These are phyloP conservation scores for Umbilicus rupestris DNA, from an alignment of 164 flowering plant species.

Conservation along the genomic window DNA sequence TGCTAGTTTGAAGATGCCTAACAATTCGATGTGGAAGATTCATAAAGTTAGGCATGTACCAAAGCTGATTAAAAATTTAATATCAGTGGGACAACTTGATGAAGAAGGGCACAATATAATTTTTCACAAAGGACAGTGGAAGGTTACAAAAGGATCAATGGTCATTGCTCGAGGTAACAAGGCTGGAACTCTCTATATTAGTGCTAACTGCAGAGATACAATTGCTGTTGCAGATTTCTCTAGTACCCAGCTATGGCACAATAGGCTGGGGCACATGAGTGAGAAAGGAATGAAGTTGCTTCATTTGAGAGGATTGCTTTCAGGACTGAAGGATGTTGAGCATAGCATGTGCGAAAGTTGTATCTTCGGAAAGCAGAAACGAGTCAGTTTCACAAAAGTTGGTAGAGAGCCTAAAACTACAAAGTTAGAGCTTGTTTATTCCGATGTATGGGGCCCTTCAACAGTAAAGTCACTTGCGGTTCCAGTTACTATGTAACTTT, in stretches of 20 bases:
- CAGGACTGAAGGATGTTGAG: not conserved
- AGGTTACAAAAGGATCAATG: not conserved
- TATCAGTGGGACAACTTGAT: not conserved
- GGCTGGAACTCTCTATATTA: not conserved
- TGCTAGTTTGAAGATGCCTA: not conserved
- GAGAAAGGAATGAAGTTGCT: conserved; percentile 6
- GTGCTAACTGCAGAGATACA: not conserved
- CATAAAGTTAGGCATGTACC: not conserved
- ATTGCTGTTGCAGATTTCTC: not conserved
- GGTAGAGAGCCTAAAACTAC: not conserved
- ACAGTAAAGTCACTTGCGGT: not conserved
- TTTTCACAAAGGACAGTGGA: not conserved
- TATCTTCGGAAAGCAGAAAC: not conserved
- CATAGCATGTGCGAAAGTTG: not conserved
- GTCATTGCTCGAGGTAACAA: not conserved
- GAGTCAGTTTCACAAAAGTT: not conserved
- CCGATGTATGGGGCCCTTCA: not conserved
- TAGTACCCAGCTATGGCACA: not conserved
- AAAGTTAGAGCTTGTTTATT: not conserved
- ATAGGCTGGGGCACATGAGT: not conserved
- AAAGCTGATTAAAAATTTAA: not conserved
- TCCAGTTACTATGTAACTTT: not conserved
- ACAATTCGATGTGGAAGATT: not conserved
- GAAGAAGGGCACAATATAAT: not conserved
- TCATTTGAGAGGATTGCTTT: not conserved